Evolutionary conservation across 768 basidiomycete genomes (phyloP), one percentile per base, ranked within the genome.

Genomic region (Strobilomyces dryophilus): DNA sequence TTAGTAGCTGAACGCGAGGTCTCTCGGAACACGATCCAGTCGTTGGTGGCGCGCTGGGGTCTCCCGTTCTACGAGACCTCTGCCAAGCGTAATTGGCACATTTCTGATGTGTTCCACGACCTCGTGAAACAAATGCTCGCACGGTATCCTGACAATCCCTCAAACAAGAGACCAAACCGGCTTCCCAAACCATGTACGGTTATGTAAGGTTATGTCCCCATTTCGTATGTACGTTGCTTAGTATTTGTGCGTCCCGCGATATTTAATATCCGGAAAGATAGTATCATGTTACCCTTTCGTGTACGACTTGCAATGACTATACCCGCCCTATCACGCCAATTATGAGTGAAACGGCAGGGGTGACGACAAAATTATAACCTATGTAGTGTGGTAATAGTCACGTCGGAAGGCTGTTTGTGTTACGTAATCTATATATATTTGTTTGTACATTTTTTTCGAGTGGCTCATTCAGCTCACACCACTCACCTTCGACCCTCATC

Each of bases 51-150:
- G 31, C 76, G 76, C 3, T 91, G 89, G 89, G 73, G 74, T 14
- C 71, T 89, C n/a, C 87, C 79, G 7, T 87, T 89, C 63, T 92
- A 87, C 64, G 91, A 92, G 71, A 92, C 90, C 3, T 91, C 89
- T n/a, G 88, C 90, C 10, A 92, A 92, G 68, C 76, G 81, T 44
- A 84, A 91, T 63, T 89, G 87, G 89, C 82, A 92, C 59, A 77
- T 92, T 49, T 71, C 72, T 9, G 87, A 89, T 36, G 89, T 87
- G 17, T 92, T 92, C 64, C 83, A 87, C 60, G 85, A 87, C 54
- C 76, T 92, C 27, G 72, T 89, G 44, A 78, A 79, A 56, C 88
- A 87, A 60, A 89, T 92, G 89, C 79, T 85, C 29, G 67, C 59
- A 48, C 77, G 78, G 53, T 88, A 84, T 66, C 87, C 87, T 17